Base-by-base conservation (phyloP, 805 yeast genomes). In the Pichia manshurica region DNA sequence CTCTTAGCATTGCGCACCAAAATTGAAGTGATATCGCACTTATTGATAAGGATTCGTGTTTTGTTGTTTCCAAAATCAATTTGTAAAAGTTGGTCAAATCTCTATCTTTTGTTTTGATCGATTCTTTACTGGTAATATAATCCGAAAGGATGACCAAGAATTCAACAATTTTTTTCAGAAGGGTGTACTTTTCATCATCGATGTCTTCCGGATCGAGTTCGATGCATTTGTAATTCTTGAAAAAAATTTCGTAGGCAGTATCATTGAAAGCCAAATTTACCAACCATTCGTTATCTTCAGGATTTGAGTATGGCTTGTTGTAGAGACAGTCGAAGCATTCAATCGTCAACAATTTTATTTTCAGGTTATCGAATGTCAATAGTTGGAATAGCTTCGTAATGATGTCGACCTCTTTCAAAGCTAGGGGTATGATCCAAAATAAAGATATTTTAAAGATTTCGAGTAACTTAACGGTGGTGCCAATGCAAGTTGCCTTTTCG, bases 311-410 rank as follows among this genome's bases (percentile, higher is more conserved):
- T 13, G 77, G 74, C 58, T 98, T 77, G 1, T 96, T 87, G 67
- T 90, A 84, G 19, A 93, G 69, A 34, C 86, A 84, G 63, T 93
- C 96, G 52, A 93, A 73, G 59, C 96, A 88, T 62, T 93, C 99
- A 40, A 90, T 80, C 0, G 96, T 89, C 51, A 90, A 74, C 0
- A 88, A 83, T 61, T 87, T 83, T 42, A 91, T 77, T 53, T 78
- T 77, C 38, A 82, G 77, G 56, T 83, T 81, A 17, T 66, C 61
- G 7, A 81, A 68, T 35, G 78, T 66, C 45, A 87, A 69, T 29
- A 87, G 74, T 49, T 66, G 66, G 49, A 88, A 74, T 36, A 93
- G 69, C 13, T 83, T 76, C 36, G 74, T 72, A 55, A 88, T 72
- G 8, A 88, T 74, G 44, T 86, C 79, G 44, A 85, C 81, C 36